Percentiles rank a stretch among this genome's conserved stretches.
Evolutionary conservation across 2,329 filamentous ascomycete species (phyloP).

Genomic region (Lojkania enalia): DNA sequence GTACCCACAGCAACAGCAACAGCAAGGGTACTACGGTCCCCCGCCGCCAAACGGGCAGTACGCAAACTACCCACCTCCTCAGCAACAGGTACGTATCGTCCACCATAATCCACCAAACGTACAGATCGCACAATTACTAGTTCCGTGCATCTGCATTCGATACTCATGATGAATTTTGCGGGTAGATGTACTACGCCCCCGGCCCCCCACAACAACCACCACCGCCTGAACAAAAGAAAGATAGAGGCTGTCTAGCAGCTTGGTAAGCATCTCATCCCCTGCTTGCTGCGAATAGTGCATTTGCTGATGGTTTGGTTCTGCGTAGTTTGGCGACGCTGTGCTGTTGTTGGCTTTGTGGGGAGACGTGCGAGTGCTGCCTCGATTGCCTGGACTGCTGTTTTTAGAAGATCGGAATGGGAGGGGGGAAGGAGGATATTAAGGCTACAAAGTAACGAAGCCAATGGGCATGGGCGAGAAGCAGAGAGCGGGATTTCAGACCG

Average conservation of each 20-base stretch:
- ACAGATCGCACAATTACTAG: no score
- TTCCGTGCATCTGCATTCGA: no score
- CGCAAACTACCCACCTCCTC: conserved; percentile 33
- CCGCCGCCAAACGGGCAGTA: conserved; percentile 28
- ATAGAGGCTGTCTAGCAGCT: conserved; percentile 35
- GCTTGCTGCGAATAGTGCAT: conserved; percentile 4
- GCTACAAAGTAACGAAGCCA: no score
- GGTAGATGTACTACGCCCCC: conserved; percentile 41
- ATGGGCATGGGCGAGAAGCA: no score
- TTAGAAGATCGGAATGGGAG: conserved; percentile 12
- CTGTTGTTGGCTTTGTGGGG: conserved; percentile 42
- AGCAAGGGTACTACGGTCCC: conserved; percentile 21
- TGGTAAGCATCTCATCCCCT: no score
- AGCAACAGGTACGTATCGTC: conserved; percentile 27
- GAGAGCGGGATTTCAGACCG: no score
- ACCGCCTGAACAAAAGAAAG: conserved; percentile 33
- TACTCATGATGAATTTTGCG: no score
- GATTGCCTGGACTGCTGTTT: conserved; percentile 38
- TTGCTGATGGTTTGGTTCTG: neutral
- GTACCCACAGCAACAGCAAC: conserved; percentile 2
- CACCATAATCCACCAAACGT: neutral
- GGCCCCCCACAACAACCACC: conserved; percentile 28
- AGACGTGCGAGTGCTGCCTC: conserved; percentile 42
- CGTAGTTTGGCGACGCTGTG: conserved; percentile 40
- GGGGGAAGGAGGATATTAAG: conserved; percentile 2